Percentiles rank a stretch among this genome's conserved stretches.
Conservation (phyloP, 805 yeast genomes). For the Sugiyamaella boreocaroliniensis region DNA sequence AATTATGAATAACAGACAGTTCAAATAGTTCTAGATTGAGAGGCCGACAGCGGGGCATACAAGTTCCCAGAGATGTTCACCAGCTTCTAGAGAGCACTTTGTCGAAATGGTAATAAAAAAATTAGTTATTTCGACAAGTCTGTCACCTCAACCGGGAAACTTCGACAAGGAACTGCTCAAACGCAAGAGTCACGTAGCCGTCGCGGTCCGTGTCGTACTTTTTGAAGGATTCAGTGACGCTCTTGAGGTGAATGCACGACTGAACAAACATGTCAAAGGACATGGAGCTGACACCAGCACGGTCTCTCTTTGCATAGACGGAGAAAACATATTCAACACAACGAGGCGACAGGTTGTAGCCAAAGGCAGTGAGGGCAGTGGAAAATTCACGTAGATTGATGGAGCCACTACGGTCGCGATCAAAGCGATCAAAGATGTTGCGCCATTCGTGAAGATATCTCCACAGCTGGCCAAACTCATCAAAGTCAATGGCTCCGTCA, state of each 20-base stretch:
- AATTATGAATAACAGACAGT: too few species aligned
- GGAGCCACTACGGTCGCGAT: slow-evolving; percentile 49
- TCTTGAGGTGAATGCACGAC: slow-evolving; percentile 65
- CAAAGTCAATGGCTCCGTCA: slow-evolving; percentile 42
- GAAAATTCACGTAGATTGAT: slow-evolving; percentile 63
- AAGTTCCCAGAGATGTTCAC: too few species aligned
- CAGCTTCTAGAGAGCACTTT: too few species aligned
- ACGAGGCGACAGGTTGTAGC: slow-evolving; percentile 53
- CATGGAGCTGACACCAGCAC: slow-evolving; percentile 34
- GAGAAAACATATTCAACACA: slow-evolving; percentile 53
- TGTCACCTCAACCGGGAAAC: slow-evolving; percentile 26
- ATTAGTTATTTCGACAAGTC: background rate
- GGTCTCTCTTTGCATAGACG: slow-evolving; percentile 40
- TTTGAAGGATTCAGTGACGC: slow-evolving; percentile 72
- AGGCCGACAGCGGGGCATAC: too few species aligned
- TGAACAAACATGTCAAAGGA: slow-evolving; percentile 81
- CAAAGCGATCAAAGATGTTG: slow-evolving; percentile 55
- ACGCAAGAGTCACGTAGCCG: slow-evolving; percentile 40
- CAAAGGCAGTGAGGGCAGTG: slow-evolving; percentile 55
- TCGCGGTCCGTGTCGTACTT: slow-evolving; percentile 68
- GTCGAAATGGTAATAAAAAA: too few species aligned
- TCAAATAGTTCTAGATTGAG: too few species aligned
- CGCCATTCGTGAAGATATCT: slow-evolving; percentile 62
- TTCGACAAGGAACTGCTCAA: slow-evolving; percentile 34
- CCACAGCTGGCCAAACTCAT: slow-evolving; percentile 62